Evolutionary conservation across 257 asterid genomes (phyloP).

Genomic region (Nicotiana knightiana): DNA sequence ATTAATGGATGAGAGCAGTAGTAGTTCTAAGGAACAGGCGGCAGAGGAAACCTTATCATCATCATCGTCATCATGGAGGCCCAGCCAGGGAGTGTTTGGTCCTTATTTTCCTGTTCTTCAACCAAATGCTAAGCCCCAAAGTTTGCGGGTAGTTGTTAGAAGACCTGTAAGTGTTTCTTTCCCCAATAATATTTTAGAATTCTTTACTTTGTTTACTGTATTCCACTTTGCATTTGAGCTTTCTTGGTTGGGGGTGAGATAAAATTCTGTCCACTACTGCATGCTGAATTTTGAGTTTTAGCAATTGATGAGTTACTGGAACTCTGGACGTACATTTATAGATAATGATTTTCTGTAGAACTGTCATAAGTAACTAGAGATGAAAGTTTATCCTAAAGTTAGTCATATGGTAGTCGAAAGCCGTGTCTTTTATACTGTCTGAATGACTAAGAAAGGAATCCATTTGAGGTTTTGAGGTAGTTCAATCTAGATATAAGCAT

Average conservation of each 20-base stretch:
- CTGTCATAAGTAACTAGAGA: neutral
- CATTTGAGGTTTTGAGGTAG: slow-evolving; percentile 3
- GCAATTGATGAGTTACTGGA: neutral
- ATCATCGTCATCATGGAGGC: slow-evolving; percentile 51
- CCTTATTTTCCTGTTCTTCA: slow-evolving; percentile 40
- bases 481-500: neutral
- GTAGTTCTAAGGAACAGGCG: slow-evolving; percentile 23
- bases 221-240: neutral
- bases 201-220: neutral
- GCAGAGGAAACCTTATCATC: slow-evolving; percentile 33
- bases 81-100: slow-evolving; percentile 58
- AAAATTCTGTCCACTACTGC: neutral
- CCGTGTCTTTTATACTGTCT: neutral
- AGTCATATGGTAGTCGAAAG: neutral
- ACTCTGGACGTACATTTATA: neutral
- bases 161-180: slow-evolving; percentile 66
- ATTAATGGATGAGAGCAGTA: slow-evolving; percentile 54
- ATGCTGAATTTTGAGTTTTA: neutral
- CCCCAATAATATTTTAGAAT: neutral
- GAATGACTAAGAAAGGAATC: neutral
- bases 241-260: neutral
- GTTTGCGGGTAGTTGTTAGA: slow-evolving; percentile 64
- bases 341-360: neutral
- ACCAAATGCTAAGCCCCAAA: slow-evolving; percentile 45
- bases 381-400: neutral